Base-by-base conservation (phyloP, 2,329 filamentous ascomycete species). In the Botrytis deweyae region DNA sequence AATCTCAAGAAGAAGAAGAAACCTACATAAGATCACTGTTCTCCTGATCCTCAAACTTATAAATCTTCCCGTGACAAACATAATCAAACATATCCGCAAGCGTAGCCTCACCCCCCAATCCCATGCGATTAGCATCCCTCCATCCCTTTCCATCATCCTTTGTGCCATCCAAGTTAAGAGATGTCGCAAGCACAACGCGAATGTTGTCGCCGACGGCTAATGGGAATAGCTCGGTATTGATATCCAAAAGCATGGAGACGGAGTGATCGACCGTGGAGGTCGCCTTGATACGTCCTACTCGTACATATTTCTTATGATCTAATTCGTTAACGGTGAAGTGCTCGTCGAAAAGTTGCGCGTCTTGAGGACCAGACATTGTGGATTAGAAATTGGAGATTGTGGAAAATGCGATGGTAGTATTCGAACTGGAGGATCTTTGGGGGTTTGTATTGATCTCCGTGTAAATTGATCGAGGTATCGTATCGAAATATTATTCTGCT, bases 341-440 rank as follows among this genome's bases (percentile, higher is more conserved):
- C 82, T 97, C 94, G 84, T 98, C 94, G 85, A 97, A 97, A 83
- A 98, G 93, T 80, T 96, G 92, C 74, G 95, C 91, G 85, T 98
- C 95, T 78, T 92, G 91, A 84, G 93, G 90, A 78, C 84, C 86
- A 79, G 85, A 83, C 76, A 80, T 80, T 68, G 95, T 92, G 74
- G 95, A 91, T 85, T 98, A 95, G 78, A 92, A 91, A 84, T 93
- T 90, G 78, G 84, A 83, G 76, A 84, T 83, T 75, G 78, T 78
- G n/a, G 66, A 75, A 33, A 16, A 33, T 62, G 38, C 46, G 46
- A 44, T 44, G 52, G 25, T 29, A n/a, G 33, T 9, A 33, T n/a
- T n/a, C 4, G 20, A 3, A 38, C 18, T 64, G 18, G n/a, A 38
- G 33, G 38, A 42, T 67, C 38, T 36, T 22, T 18, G 6, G 22